These are phyloP conservation scores for Aureoboletus auriporus DNA, from an alignment of 768 basidiomycete species.

Conservation along the genomic window DNA sequence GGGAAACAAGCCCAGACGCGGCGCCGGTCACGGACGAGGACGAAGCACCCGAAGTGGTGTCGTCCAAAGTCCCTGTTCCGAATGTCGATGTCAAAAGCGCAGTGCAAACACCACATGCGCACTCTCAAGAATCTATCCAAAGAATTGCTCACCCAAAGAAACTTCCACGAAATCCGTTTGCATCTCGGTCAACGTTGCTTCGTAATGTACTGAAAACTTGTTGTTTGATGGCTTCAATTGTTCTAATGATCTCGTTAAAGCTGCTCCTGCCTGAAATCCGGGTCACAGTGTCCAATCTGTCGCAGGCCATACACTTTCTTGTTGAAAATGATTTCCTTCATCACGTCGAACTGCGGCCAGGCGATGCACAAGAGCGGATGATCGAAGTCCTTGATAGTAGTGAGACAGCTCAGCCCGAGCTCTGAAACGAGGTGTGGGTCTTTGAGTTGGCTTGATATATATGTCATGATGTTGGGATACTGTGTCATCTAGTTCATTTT, in stretches of 20 bases:
- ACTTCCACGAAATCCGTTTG: slow-evolving; percentile 60
- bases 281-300: slow-evolving; percentile 85
- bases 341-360: slow-evolving; percentile 76
- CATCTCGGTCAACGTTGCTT: slow-evolving; percentile 63
- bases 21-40: slow-evolving; percentile 35
- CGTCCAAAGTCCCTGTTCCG: slow-evolving; percentile 42
- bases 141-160: slow-evolving; percentile 43
- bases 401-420: not conserved
- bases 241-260: slow-evolving; percentile 35
- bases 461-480: not conserved
- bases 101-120: slow-evolving; percentile 3
- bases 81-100: slow-evolving; percentile 4
- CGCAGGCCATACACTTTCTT: slow-evolving; percentile 87
- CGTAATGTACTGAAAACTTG: slow-evolving; percentile 57
- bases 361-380: slow-evolving; percentile 60
- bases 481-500: not conserved
- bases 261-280: slow-evolving; percentile 82
- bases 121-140: slow-evolving; percentile 9
- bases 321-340: slow-evolving; percentile 86
- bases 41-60: slow-evolving; percentile 52
- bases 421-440: not conserved
- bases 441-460: not conserved
- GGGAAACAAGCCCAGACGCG: slow-evolving; percentile 13
- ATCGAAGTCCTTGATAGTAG: slow-evolving; percentile 54
- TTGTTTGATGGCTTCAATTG: not conserved